A percentile compares a stretch with the other conserved stretches of the same genome.
Evolutionary conservation across 2,329 filamentous ascomycete species (phyloP).

Genomic region (Venturia aucupariae): DNA sequence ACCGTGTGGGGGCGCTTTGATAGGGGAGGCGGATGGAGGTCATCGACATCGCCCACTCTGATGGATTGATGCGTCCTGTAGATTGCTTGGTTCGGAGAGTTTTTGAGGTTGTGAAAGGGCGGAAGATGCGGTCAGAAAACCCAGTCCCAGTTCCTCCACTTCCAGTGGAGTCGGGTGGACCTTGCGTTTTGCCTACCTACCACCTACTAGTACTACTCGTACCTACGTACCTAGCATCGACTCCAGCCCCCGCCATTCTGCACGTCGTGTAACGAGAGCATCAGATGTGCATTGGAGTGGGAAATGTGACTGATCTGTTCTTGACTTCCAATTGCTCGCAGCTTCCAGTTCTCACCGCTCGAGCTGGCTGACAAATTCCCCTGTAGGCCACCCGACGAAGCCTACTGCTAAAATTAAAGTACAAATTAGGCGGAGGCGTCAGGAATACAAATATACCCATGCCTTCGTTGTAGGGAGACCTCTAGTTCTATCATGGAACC

Average conservation of each 20-base stretch:
- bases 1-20: neutral
- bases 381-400: constrained; percentile 1
- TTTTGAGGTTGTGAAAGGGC: neutral
- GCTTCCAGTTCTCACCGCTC: constrained; percentile 7
- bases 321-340: neutral
- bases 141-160: neutral
- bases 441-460: neutral
- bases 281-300: neutral
- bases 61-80: neutral
- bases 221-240: neutral
- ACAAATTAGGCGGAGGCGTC: neutral
- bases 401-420: neutral
- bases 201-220: too few species aligned
- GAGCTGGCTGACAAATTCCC: neutral
- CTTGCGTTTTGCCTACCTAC: neutral
- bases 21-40: neutral
- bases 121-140: neutral
- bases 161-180: neutral
- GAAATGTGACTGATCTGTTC: neutral
- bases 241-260: neutral
- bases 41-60: neutral
- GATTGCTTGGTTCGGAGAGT: constrained; percentile 1
- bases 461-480: neutral
- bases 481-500: neutral
- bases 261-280: neutral